phyloP scores from a whole-genome alignment of 225 moss, liverwort and hornwort genomes.

The Lunularia cruciata region DNA sequence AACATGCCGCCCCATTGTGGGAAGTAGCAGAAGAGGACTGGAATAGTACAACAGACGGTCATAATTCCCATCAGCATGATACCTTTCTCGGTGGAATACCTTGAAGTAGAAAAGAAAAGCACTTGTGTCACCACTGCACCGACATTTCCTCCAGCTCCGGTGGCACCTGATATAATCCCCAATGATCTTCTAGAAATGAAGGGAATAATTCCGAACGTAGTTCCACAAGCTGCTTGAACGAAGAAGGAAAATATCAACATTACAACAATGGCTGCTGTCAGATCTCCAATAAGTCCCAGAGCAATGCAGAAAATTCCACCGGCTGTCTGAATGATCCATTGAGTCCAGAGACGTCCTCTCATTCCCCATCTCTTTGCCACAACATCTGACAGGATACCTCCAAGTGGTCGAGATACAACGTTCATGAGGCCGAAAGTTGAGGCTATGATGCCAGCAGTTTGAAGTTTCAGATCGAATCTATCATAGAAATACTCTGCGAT shows the following conservation, averaged over 20 bases:
- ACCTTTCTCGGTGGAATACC: conserved; percentile 45
- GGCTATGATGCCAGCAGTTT: too few relatives aligned
- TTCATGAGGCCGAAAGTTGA: too few relatives aligned
- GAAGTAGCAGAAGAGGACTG: conserved; percentile 39
- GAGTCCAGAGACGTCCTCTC: conserved; percentile 64
- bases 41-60: conserved; percentile 41
- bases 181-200: too few relatives aligned
- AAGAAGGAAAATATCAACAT: too few relatives aligned
- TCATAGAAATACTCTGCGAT: too few relatives aligned
- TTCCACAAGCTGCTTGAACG: too few relatives aligned
- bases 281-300: conserved; percentile 28
- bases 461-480: too few relatives aligned
- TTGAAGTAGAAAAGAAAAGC: conserved; percentile 46
- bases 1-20: conserved; percentile 71
- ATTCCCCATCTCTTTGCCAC: conserved; percentile 43
- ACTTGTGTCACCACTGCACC: conserved; percentile 51
- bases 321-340: conserved; percentile 46
- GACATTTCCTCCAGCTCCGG: conserved; percentile 66
- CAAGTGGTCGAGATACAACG: conserved; percentile 57
- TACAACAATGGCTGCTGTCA: conserved; percentile 30
- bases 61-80: conserved; percentile 58
- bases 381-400: conserved; percentile 51
- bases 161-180: too few relatives aligned
- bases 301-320: conserved; percentile 56
- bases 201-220: too few relatives aligned